phyloP scores from a whole-genome alignment of 345 rosid genomes.

The Bruguiera parviflora region DNA sequence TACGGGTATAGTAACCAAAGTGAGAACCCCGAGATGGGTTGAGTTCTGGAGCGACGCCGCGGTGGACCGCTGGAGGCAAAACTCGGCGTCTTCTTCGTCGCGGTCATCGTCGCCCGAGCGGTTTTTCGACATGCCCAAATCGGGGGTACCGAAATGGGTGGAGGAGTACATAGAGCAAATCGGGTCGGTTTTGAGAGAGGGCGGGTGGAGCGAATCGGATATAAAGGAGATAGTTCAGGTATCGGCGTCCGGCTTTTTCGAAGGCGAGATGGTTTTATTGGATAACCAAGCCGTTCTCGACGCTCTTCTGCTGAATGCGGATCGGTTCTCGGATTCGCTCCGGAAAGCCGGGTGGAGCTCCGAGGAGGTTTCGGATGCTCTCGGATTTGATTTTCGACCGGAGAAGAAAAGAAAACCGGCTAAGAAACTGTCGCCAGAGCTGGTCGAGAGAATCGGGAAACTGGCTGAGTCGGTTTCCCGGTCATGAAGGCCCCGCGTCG shows the following conservation, averaged over 20 bases:
- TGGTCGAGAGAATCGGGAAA: constrained; percentile 67
- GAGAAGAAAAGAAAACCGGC: constrained; percentile 73
- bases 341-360: constrained; percentile 97
- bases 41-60: constrained; percentile 97
- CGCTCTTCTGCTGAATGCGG: constrained; percentile 76
- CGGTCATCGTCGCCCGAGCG: constrained; percentile 70
- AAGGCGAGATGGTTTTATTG: constrained; percentile 67
- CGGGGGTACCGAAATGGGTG: constrained; percentile 78
- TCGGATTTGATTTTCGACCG: constrained; percentile 78
- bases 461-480: constrained; percentile 79
- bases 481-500: constrained; percentile 25
- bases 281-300: constrained; percentile 81
- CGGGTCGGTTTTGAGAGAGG: constrained; percentile 73
- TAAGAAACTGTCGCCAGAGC: constrained; percentile 65
- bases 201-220: constrained; percentile 92
- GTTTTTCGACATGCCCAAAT: constrained; percentile 61
- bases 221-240: constrained; percentile 67
- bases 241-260: constrained; percentile 83
- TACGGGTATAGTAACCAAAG: constrained; percentile 36
- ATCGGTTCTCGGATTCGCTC: constrained; percentile 85
- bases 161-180: constrained; percentile 64
- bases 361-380: constrained; percentile 86
- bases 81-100: constrained; percentile 54
- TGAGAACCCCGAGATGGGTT: constrained; percentile 81
- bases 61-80: constrained; percentile 68